Evolutionary conservation across 805 yeast species (phyloP), one percentile per base, ranked within the genome.

Genomic region (Sugiyamaella smithiae): DNA sequence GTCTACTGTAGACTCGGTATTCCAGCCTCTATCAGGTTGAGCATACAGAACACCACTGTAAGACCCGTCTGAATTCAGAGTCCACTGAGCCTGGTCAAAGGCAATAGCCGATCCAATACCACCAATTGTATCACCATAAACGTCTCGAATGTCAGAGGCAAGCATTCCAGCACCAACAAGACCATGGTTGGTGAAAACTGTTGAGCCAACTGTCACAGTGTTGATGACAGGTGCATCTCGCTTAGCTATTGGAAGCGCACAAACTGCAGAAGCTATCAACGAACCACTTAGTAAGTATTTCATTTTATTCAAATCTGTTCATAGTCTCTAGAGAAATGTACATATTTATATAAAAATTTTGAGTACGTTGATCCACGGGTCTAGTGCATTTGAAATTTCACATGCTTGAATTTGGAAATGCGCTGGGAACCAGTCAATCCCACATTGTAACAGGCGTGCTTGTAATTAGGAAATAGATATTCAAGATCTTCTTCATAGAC

Each of bases 1-100:
- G 41, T 51, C 25, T 7, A 48, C 52, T 11, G 52, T 48, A 7
- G 20, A 9, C 44, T 38, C 52, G 31, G 55, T 51, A 38, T 51
- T 51, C 55, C 55, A 51, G 36, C 55, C 55, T 40, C 55, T 37
- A 29, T 51, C 55, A 4, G 55, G 55, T 47, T 48, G 52, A 14
- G 49, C 50, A 45, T 48, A 51, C 42, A 51, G 41, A n/a, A 37
- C 45, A 26, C 54, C 54, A 12, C 37, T n/a, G 38, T 53, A 53
- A 17, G 46, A 17, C n/a, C 49, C 53, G 19, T 48, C 48, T 9
- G n/a, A 19, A 19, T 44, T 40, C 17, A 16, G 24, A 3, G 4
- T 36, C 49, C 49, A 51, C 23, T 43, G 14, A 3, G 20, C 4
- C 45, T 41, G 52, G 42, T 51, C 52, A 19, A 51, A 14, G n/a